Evolutionary conservation across 2,329 filamentous ascomycete genomes (phyloP).

Genomic region (Celoporthe dispersa): DNA sequence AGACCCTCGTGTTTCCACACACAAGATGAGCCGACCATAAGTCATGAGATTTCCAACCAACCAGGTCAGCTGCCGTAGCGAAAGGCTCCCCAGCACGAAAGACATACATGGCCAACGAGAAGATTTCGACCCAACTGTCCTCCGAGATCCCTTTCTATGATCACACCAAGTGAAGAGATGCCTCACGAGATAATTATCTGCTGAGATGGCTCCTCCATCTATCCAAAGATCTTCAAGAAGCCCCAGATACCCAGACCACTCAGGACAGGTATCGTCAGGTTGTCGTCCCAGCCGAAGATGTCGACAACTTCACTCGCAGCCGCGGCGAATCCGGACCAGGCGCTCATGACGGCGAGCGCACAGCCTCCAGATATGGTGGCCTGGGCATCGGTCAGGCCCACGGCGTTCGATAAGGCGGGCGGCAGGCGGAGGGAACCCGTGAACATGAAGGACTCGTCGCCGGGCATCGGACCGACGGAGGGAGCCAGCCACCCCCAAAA

Average conservation of each 20-base stretch:
- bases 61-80: neutral
- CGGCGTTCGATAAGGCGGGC: slow-evolving; percentile 54
- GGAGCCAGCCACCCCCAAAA: slow-evolving; percentile 92
- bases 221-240: slow-evolving; percentile 86
- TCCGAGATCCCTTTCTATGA: neutral
- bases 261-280: slow-evolving; percentile 92
- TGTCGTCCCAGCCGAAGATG: slow-evolving; percentile 94
- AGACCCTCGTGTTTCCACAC: neutral
- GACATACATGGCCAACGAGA: neutral
- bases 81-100: neutral
- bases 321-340: slow-evolving; percentile 87
- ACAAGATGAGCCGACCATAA: neutral
- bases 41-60: neutral
- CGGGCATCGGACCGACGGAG: slow-evolving; percentile 65
- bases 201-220: slow-evolving; percentile 26
- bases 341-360: slow-evolving; percentile 79
- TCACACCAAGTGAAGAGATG: neutral
- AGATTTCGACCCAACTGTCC: neutral
- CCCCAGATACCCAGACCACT: slow-evolving; percentile 89
- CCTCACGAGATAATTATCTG: neutral
- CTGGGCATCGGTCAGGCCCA: slow-evolving; percentile 65
- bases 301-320: slow-evolving; percentile 90
- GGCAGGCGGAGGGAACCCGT: slow-evolving; percentile 77
- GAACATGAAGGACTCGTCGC: slow-evolving; percentile 81
- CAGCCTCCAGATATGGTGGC: slow-evolving; percentile 69